phyloP scores from a whole-genome alignment of 2,329 filamentous ascomycete genomes.

The Exserohilum rostratum region DNA sequence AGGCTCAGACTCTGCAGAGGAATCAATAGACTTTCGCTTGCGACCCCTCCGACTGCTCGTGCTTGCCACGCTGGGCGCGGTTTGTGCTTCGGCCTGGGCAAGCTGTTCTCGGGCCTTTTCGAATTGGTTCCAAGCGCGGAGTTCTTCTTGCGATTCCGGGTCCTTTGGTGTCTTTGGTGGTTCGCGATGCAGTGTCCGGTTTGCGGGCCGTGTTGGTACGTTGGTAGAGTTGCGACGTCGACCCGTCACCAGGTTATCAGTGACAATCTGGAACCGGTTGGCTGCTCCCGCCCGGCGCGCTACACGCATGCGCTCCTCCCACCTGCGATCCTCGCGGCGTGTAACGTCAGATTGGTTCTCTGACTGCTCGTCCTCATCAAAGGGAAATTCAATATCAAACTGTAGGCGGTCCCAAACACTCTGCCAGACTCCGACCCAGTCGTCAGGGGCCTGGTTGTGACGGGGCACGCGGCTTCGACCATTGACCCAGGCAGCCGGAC shows the following conservation, averaged over 20 bases:
- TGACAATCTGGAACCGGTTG: slow-evolving; percentile 73
- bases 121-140: slow-evolving; percentile 86
- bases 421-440: slow-evolving; percentile 82
- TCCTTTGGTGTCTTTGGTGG: slow-evolving; percentile 57
- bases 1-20: slow-evolving; percentile 69
- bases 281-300: slow-evolving; percentile 78
- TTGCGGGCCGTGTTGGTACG: slow-evolving; percentile 47
- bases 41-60: slow-evolving; percentile 58
- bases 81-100: slow-evolving; percentile 29
- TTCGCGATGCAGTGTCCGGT: slow-evolving; percentile 40
- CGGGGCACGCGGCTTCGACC: slow-evolving; percentile 39
- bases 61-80: slow-evolving; percentile 28
- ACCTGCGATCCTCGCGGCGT: slow-evolving; percentile 68
- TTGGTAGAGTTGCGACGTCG: slow-evolving; percentile 43
- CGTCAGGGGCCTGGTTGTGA: slow-evolving; percentile 41
- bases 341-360: slow-evolving; percentile 64
- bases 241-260: slow-evolving; percentile 60
- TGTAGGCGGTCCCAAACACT: slow-evolving; percentile 81
- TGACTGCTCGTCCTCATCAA: slow-evolving; percentile 68
- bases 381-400: slow-evolving; percentile 83
- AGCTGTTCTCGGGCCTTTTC: slow-evolving; percentile 76
- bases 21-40: slow-evolving; percentile 79
- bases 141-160: slow-evolving; percentile 78
- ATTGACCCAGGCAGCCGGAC: slow-evolving; percentile 42
- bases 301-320: slow-evolving; percentile 83